phyloP scores from a whole-genome alignment of 371 early-diverging fungal genomes.

The Modicella reniformis region DNA sequence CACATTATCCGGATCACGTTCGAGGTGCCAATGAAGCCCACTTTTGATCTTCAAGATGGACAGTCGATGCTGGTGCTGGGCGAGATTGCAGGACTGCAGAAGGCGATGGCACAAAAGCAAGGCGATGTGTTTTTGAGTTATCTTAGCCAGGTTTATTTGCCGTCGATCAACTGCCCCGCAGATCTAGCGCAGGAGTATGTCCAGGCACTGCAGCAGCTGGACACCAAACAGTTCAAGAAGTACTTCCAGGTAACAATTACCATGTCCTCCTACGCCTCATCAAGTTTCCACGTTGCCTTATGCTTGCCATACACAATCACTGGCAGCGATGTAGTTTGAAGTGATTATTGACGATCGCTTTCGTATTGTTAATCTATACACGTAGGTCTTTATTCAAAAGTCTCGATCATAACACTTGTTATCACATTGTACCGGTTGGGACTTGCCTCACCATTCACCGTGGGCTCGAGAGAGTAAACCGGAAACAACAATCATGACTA shows the following conservation, averaged over 20 bases:
- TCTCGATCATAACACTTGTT: slow-evolving; percentile 28
- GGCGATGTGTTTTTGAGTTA: slow-evolving; percentile 74
- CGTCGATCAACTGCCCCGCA: slow-evolving; percentile 76
- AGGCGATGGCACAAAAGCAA: slow-evolving; percentile 71
- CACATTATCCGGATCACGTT: slow-evolving; percentile 82
- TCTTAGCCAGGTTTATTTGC: slow-evolving; percentile 70
- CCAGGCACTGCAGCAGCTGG: slow-evolving; percentile 74
- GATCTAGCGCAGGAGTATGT: slow-evolving; percentile 70
- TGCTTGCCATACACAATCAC: too few species aligned
- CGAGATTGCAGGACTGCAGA: slow-evolving; percentile 84
- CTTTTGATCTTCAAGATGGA: slow-evolving; percentile 84
- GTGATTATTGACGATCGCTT: too few species aligned
- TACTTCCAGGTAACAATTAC: slow-evolving; percentile 73
- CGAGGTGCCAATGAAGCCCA: slow-evolving; percentile 80
- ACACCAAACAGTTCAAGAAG: slow-evolving; percentile 72
- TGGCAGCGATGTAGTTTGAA: too few species aligned
- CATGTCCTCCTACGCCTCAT: not conserved
- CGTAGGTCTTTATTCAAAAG: slow-evolving; percentile 60
- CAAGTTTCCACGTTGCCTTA: too few species aligned
- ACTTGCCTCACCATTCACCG: too few species aligned
- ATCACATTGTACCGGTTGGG: too few species aligned
- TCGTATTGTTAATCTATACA: too few species aligned
- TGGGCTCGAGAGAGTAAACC: too few species aligned
- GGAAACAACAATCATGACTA: too few species aligned
- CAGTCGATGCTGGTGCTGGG: slow-evolving; percentile 82